Percentiles rank a stretch among this genome's conserved stretches.
Conservation (phyloP, 805 yeast species). For the Priceomyces melissophilus region DNA sequence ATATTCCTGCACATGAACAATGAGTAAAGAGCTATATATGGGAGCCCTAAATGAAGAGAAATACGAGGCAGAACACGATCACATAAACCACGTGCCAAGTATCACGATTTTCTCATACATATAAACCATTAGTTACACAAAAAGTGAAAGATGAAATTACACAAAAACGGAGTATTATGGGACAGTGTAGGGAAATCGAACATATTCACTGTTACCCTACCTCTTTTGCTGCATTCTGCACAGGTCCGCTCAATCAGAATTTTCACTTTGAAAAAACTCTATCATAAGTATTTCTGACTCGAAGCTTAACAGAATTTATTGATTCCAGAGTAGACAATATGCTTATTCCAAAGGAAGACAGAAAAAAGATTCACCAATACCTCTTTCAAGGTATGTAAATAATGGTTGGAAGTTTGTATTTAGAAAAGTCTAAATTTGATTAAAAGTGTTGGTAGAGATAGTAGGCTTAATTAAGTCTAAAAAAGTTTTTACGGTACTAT, state of each 20-base stretch:
- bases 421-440: not conserved
- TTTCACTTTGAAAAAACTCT: constrained; percentile 5
- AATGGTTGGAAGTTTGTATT: not conserved
- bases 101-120: too few relatives aligned
- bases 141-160: too few relatives aligned
- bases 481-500: too few relatives aligned
- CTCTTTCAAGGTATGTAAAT: constrained; percentile 90
- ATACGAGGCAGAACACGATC: too few relatives aligned
- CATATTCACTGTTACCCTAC: constrained; percentile 1
- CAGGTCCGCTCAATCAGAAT: constrained; percentile 5
- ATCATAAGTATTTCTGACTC: too few relatives aligned
- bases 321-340: constrained; percentile 39
- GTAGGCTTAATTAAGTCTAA: not conserved
- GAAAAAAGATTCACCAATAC: constrained; percentile 98
- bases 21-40: too few relatives aligned
- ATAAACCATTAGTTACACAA: too few relatives aligned
- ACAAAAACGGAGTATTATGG: too few relatives aligned
- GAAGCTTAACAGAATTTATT: not conserved
- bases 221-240: constrained; percentile 2
- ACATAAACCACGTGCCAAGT: too few relatives aligned
- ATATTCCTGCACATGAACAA: too few relatives aligned
- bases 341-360: constrained; percentile 99
- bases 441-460: not conserved
- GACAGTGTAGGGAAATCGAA: too few relatives aligned
- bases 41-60: too few relatives aligned